phyloP scores from a whole-genome alignment of 2,329 filamentous ascomycete genomes.

The Lasiodiplodia citricola region DNA sequence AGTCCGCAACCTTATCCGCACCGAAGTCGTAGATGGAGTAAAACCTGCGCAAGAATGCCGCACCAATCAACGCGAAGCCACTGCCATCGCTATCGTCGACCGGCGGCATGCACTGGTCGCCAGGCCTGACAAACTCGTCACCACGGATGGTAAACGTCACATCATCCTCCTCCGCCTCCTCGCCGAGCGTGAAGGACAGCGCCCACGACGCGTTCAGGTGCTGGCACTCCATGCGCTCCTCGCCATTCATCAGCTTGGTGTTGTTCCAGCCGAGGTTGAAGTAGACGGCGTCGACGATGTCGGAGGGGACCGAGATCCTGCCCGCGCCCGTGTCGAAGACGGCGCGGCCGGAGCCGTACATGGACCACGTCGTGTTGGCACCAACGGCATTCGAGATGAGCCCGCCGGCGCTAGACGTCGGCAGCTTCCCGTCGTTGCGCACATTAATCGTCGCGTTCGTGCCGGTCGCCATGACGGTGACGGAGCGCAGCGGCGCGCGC shows the following conservation, averaged over 20 bases:
- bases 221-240: constrained; percentile 31
- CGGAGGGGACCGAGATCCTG: constrained; percentile 28
- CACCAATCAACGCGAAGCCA: constrained; percentile 29
- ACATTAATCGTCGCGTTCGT: constrained; percentile 27
- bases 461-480: constrained; percentile 28
- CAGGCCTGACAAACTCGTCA: constrained; percentile 29
- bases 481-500: constrained; percentile 30
- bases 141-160: constrained; percentile 30
- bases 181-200: constrained; percentile 30
- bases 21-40: constrained; percentile 33
- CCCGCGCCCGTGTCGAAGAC: constrained; percentile 34
- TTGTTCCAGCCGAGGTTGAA: constrained; percentile 33
- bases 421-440: constrained; percentile 23
- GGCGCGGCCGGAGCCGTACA: constrained; percentile 16
- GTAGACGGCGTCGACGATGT: constrained; percentile 30
- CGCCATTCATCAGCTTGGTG: constrained; percentile 27
- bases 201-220: constrained; percentile 33
- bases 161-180: constrained; percentile 27
- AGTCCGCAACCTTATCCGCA: constrained; percentile 28
- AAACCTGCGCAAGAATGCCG: constrained; percentile 28
- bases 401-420: constrained; percentile 20
- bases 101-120: constrained; percentile 30
- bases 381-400: constrained; percentile 9
- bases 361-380: constrained; percentile 27
- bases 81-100: constrained; percentile 26